Conservation (phyloP, 192 early-diverging fungal species). For the Podila clonocystis region DNA sequence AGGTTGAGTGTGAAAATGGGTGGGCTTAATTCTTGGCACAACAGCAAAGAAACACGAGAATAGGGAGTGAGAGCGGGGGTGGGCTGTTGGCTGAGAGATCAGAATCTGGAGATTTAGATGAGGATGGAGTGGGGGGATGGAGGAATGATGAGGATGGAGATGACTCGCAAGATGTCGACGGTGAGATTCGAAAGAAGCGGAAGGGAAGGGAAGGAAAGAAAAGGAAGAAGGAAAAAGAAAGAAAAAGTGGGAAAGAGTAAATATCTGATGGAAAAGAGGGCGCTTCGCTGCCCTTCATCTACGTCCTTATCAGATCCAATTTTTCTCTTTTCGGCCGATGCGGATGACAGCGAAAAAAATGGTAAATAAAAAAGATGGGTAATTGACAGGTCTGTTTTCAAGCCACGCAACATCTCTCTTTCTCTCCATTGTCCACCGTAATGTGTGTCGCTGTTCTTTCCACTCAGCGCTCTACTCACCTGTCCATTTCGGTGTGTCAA, state of each 20-base stretch:
- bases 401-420: not conserved
- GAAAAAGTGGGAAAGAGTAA: not conserved
- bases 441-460: not conserved
- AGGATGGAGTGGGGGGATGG: not conserved
- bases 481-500: not conserved
- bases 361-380: no score
- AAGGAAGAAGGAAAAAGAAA: slow-evolving; percentile 3
- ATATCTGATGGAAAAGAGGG: not conserved
- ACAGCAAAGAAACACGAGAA: not conserved
- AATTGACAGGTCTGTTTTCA: no score
- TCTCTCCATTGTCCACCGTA: not conserved
- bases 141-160: slow-evolving; percentile 17
- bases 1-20: not conserved
- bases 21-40: not conserved
- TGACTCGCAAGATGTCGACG: not conserved
- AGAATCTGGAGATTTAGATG: slow-evolving; percentile 2
- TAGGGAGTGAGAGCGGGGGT: not conserved
- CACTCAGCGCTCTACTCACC: not conserved
- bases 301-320: not conserved
- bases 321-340: not conserved
- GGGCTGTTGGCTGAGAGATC: not conserved
- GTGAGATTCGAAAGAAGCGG: not conserved
- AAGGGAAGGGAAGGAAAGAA: slow-evolving; percentile 8
- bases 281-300: not conserved
- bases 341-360: not conserved